Evolutionary conservation across 1,284 basidiomycete species (phyloP), one percentile per base, ranked within the genome.

Genomic region (Schizopora paradoxa): DNA sequence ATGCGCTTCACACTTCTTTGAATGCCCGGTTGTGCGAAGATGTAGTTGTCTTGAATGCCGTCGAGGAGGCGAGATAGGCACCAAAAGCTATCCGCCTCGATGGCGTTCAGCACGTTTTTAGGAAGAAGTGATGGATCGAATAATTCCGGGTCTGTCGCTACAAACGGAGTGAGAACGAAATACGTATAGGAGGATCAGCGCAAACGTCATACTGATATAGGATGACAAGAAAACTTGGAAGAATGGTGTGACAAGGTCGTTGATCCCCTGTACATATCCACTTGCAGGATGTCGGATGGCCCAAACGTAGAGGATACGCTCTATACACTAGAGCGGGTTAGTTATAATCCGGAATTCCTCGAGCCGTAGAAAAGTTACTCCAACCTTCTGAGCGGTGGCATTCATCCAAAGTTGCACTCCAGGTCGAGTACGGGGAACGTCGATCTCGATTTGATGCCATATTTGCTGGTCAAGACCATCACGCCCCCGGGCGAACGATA

Each of bases 361-460:
- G 23, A 52, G 11, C 41, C 33, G 27, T 28, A 29, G 42, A 10
- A 42, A 10, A n/a, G 22, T 34, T 52, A 26, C 22, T 61, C 78
- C 54, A 63, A 91, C 91, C 54, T 91, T 73, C 62, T 96, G 94
- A 1, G 94, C 92, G 18, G 79, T 76, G 13, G 72, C 77, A 56
- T 91, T 82, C 77, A 90, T 87, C 93, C 93, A 98, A 21, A 98
- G 66, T 26, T 71, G 74, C 6, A 93, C 82, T n/a, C 93, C 92
- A 13, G 94, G 92, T 47, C 93, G 71, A 27, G 94, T 98, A 36
- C 93, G 74, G 6, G 93, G 94, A 5, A 96, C 93, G 59, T 98
- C 93, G 51, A 96, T 97, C 60, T 92, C 90, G 58, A 97, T 97
- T 64, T 97, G 93, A 66, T 97, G 93, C 94, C 94, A 97, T 61